Evolutionary conservation across 2,329 filamentous ascomycete genomes (phyloP).

Genomic region (Tricladium varicosporioides): DNA sequence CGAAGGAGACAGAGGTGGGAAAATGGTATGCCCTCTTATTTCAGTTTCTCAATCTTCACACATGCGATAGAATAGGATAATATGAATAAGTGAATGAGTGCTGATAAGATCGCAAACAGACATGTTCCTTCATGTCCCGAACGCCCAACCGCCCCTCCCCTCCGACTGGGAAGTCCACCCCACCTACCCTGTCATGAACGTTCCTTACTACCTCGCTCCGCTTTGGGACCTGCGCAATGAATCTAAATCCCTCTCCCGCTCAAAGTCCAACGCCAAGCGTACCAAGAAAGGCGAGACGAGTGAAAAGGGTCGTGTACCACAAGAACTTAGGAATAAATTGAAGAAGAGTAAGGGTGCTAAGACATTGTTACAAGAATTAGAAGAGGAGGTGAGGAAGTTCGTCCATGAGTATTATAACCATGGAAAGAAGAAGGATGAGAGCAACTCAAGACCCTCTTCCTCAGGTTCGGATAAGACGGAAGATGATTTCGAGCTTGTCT

Average conservation of each 20-base stretch:
- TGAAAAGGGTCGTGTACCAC: constrained; percentile 62
- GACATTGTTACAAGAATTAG: constrained; percentile 76
- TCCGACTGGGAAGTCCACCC: constrained; percentile 81
- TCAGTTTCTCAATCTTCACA: constrained; percentile 5
- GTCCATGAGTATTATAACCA: constrained; percentile 59
- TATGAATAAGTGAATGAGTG: neutral
- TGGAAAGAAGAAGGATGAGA: constrained; percentile 50
- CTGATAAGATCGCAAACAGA: constrained; percentile 49
- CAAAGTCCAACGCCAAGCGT: constrained; percentile 21
- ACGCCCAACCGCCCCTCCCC: constrained; percentile 77
- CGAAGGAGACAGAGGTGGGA: constrained; percentile 88
- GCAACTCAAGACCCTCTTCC: constrained; percentile 21
- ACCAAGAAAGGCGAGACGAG: constrained; percentile 37
- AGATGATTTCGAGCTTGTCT: constrained; percentile 70
- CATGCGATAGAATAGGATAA: neutral
- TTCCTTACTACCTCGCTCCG: constrained; percentile 87
- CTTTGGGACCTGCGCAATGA: constrained; percentile 71
- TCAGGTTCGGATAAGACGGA: constrained; percentile 58
- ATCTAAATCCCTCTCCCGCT: constrained; percentile 36
- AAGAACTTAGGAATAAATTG: constrained; percentile 74
- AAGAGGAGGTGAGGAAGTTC: constrained; percentile 79
- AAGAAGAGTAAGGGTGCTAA: constrained; percentile 78
- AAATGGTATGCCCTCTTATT: constrained; percentile 63
- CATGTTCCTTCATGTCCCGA: constrained; percentile 80
- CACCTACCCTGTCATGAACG: constrained; percentile 72